Evolutionary conservation across 164 flowering plant species (phyloP), one percentile per base, ranked within the genome.

Genomic region (Euptelea pleiosperma): DNA sequence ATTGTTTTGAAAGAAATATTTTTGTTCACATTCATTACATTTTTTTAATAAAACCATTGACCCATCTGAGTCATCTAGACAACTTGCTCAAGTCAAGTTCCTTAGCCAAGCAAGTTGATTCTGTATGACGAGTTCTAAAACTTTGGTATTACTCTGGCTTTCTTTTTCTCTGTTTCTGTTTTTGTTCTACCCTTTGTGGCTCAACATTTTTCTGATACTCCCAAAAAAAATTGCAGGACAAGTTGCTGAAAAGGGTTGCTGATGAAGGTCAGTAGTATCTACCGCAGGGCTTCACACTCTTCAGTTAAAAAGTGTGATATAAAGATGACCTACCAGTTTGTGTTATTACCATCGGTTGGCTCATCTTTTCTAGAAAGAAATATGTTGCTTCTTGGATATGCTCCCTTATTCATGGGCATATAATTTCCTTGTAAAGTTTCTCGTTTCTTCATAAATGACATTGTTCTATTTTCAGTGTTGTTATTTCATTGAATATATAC

Each of bases 171-270:
- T 37, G 15, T 36, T n/a, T n/a, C n/a, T n/a, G n/a, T 37, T 6
- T 29, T 22, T 6, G 4, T 2, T 51, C 21, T 36, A 15, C 22
- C 11, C 8, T 30, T 59, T 21, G 2, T 25, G 33, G 7, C 3
- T 33, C 25, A n/a, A n/a, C n/a, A n/a, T n/a, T n/a, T n/a, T n/a
- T n/a, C 22, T 12, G 18, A 21, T 41, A 52, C 8, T 52, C 57
- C 33, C 28, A 22, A 45, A 34, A 46, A 25, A 36, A n/a, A 29
- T n/a, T 21, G 61, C 61, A 58, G 61, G 61, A 19, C 39, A n/a
- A n/a, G n/a, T n/a, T n/a, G n/a, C n/a, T n/a, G n/a, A 14, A 22
- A 60, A 26, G 25, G 22, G 48, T 21, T 40, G 40, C 48, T 40
- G 56, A 41, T 50, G 39, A 30, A 51, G 41, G 21, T 30, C 39